Conservation (phyloP, 1,284 basidiomycete species). For the Bjerkandera adusta region DNA sequence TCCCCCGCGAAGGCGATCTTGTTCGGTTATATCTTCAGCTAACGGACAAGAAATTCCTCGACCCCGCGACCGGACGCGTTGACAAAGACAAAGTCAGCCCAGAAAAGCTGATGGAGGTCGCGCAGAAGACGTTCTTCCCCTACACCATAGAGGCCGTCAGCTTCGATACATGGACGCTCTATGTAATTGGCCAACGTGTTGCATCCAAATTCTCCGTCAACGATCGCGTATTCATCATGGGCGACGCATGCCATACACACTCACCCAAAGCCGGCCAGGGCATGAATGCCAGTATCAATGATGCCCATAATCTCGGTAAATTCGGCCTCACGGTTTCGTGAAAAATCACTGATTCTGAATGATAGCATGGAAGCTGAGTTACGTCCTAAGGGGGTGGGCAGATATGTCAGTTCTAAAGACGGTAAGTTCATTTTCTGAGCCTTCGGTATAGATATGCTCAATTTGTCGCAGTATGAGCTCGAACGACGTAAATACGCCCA, state of each 20-base stretch:
- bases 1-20: slow-evolving; percentile 72
- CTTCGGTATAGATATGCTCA: background rate
- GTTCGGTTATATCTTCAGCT: slow-evolving; percentile 79
- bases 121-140: slow-evolving; percentile 63
- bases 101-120: slow-evolving; percentile 61
- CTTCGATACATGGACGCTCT: slow-evolving; percentile 75
- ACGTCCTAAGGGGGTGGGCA: slow-evolving; percentile 65
- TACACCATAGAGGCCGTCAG: slow-evolving; percentile 50
- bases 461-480: slow-evolving; percentile 53
- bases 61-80: slow-evolving; percentile 50
- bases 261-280: slow-evolving; percentile 45
- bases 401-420: slow-evolving; percentile 66
- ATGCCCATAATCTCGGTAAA: slow-evolving; percentile 72
- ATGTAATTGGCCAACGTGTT: slow-evolving; percentile 69
- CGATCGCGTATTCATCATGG: slow-evolving; percentile 78
- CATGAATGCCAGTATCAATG: slow-evolving; percentile 80
- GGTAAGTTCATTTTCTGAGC: slow-evolving; percentile 31
- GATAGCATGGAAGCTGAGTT: slow-evolving; percentile 11
- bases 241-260: slow-evolving; percentile 56
- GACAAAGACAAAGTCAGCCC: slow-evolving; percentile 61
- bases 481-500: slow-evolving; percentile 75
- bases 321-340: background rate
- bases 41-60: slow-evolving; percentile 44
- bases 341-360: background rate
- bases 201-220: slow-evolving; percentile 63